A percentile compares a stretch with the other conserved stretches of the same genome.
Conservation (phyloP, 306 rosid genomes). For the Sophora flavescens region DNA sequence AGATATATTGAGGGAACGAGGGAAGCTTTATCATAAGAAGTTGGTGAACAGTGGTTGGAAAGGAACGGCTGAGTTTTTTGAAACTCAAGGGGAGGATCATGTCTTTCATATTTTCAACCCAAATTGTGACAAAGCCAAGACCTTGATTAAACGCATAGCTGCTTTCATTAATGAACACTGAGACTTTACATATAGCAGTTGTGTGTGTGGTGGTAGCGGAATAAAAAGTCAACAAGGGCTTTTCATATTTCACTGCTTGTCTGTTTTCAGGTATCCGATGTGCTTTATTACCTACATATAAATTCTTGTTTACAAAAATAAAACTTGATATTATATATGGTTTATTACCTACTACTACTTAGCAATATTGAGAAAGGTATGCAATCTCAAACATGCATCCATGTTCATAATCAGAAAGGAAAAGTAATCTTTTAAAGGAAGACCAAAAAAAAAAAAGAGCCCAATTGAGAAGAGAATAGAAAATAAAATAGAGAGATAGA, state of each 20-base stretch:
- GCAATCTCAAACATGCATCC: not conserved
- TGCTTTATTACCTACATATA: not conserved
- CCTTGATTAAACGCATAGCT: conserved; percentile 57
- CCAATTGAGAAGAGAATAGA: not conserved
- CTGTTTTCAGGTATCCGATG: conserved; percentile 11
- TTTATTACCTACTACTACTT: too few relatives aligned
- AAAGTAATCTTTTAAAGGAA: not conserved
- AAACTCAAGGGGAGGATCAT: conserved; percentile 75
- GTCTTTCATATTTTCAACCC: conserved; percentile 73
- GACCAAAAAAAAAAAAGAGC: not conserved
- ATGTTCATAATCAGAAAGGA: not conserved
- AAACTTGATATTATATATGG: too few relatives aligned
- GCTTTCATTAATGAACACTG: conserved; percentile 51
- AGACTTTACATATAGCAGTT: not conserved
- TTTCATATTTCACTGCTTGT: not conserved
- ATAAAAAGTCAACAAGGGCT: not conserved
- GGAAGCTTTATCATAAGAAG: conserved; percentile 68
- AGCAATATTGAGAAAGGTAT: too few relatives aligned
- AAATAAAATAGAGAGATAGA: not conserved
- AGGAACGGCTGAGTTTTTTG: conserved; percentile 60
- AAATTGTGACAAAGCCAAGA: conserved; percentile 57
- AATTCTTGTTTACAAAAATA: too few relatives aligned
- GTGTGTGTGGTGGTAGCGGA: not conserved
- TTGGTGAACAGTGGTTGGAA: conserved; percentile 66
- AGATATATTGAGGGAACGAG: conserved; percentile 81